Conservation (phyloP, 108 stramenopile genomes). For the Fragilariopsis cylindrus region DNA sequence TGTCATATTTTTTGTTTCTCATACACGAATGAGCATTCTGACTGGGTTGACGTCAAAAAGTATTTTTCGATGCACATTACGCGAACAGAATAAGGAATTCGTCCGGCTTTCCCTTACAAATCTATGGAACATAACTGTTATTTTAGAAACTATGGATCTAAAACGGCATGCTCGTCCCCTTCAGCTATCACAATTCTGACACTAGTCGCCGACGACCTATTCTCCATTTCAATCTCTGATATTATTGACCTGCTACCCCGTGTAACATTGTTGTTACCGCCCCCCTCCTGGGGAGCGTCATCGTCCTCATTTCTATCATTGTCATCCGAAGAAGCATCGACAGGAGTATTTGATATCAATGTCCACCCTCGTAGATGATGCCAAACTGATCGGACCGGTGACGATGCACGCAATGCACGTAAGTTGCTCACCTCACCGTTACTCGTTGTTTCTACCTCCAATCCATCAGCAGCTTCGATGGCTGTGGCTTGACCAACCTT, state of each 20-base stretch:
- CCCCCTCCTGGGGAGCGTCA: too few species aligned
- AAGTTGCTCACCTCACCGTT: background rate
- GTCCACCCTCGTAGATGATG: constrained; percentile 11
- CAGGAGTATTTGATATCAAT: background rate
- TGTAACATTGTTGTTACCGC: too few species aligned
- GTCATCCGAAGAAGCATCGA: background rate
- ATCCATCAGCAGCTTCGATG: background rate
- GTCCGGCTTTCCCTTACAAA: too few species aligned
- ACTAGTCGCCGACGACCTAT: background rate
- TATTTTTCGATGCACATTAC: too few species aligned
- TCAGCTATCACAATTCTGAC: background rate
- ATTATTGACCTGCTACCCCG: background rate
- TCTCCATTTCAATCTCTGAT: constrained; percentile 17
- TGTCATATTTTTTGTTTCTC: too few species aligned
- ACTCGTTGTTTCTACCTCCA: background rate
- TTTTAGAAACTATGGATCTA: too few species aligned
- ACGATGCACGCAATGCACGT: background rate
- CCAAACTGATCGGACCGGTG: constrained; percentile 14
- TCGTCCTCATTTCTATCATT: background rate
- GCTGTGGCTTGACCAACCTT: background rate
- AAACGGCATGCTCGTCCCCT: too few species aligned
- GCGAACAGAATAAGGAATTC: too few species aligned
- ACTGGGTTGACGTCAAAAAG: too few species aligned
- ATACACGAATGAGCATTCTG: too few species aligned
- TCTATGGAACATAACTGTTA: too few species aligned